Conservation (phyloP, 768 basidiomycete genomes). For the Cytidiella melzeri region DNA sequence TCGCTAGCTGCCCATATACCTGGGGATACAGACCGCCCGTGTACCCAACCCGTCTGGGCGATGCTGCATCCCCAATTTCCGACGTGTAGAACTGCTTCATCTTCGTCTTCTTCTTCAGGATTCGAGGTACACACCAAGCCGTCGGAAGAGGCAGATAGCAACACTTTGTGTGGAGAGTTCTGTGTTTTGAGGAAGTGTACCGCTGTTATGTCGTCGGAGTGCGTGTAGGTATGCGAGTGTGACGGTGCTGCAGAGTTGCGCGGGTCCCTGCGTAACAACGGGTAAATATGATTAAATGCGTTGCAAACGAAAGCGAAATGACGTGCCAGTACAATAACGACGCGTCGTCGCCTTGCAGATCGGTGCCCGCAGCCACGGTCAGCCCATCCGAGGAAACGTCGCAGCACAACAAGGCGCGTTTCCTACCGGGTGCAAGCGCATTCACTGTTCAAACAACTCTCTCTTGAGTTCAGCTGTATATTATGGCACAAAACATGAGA, state of each 20-base stretch:
- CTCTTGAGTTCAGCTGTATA: conserved; percentile 24
- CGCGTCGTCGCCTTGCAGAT: conserved; percentile 75
- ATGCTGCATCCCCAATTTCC: conserved; percentile 85
- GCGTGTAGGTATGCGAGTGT: conserved; percentile 76
- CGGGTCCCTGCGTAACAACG: conserved; percentile 58
- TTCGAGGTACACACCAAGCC: conserved; percentile 74
- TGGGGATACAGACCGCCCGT: conserved; percentile 25
- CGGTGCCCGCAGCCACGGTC: conserved; percentile 79
- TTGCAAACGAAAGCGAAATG: conserved; percentile 1
- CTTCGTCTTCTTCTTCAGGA: conserved; percentile 74
- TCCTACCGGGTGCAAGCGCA: conserved; percentile 12
- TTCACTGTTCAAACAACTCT: conserved; percentile 18
- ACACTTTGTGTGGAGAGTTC: conserved; percentile 25
- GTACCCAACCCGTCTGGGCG: conserved; percentile 69
- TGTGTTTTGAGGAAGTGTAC: conserved; percentile 44
- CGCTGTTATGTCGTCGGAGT: conserved; percentile 89
- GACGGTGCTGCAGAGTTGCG: conserved; percentile 67
- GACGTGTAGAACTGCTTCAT: conserved; percentile 75
- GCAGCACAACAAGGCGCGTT: conserved; percentile 48
- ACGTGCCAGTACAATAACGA: conserved; percentile 77
- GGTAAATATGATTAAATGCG: background rate
- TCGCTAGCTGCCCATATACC: conserved; percentile 83
- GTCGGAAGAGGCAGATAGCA: conserved; percentile 83
- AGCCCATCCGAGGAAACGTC: conserved; percentile 66
- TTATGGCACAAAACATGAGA: background rate